phyloP scores from a whole-genome alignment of 2,329 filamentous ascomycete genomes.

The Penicillium sp. region DNA sequence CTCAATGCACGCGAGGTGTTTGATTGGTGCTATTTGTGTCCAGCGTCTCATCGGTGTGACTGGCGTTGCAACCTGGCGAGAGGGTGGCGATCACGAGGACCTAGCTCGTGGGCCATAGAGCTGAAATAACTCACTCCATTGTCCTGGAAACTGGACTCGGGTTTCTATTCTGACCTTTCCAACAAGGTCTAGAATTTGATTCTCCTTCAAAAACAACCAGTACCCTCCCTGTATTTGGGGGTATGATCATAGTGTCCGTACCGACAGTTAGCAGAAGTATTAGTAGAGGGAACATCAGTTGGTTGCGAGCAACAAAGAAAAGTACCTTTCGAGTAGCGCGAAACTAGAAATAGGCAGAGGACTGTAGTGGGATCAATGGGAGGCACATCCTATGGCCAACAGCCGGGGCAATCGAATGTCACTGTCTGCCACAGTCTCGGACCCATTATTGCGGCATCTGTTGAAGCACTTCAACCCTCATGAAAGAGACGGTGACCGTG shows the following conservation, averaged over 20 bases:
- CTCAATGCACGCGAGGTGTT: background rate
- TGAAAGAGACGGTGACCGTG: no score
- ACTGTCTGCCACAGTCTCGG: background rate
- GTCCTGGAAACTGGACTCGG: background rate
- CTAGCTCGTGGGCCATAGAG: background rate
- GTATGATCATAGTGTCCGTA: background rate
- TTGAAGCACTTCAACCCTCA: background rate
- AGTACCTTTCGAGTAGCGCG: background rate
- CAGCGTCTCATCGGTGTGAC: background rate
- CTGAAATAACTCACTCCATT: background rate
- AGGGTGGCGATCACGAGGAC: no score
- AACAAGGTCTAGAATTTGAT: background rate
- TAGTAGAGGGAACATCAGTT: background rate
- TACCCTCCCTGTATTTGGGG: no score
- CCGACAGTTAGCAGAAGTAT: background rate
- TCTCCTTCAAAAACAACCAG: background rate
- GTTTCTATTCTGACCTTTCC: background rate
- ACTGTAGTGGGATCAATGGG: background rate
- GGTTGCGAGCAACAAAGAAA: background rate
- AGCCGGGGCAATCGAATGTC: no score
- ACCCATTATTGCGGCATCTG: background rate
- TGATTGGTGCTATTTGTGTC: no score
- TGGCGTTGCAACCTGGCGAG: background rate
- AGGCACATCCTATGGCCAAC: background rate
- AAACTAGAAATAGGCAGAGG: background rate